A percentile compares a stretch with the other conserved stretches of the same genome.
Evolutionary conservation across 75 land plant genomes (phyloP).

Genomic region (Cryptomeria japonica): DNA sequence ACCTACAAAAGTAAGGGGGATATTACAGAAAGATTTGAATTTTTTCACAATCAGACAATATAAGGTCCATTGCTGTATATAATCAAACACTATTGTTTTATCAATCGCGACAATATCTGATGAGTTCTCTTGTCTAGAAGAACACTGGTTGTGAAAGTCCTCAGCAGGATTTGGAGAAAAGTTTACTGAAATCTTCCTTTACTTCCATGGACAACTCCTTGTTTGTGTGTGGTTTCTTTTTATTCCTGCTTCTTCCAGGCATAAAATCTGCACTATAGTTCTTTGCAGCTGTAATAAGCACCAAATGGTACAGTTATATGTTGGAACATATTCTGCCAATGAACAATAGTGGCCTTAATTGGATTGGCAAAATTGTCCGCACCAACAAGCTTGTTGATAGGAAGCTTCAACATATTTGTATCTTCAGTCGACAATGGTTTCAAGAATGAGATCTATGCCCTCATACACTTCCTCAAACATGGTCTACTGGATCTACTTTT

Average conservation of each 20-base stretch:
- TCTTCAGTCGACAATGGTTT: not conserved
- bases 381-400: not conserved
- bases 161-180: not conserved
- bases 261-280: not conserved
- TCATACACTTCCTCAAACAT: not conserved
- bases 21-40: no score
- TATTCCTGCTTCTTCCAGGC: not conserved
- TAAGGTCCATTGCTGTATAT: not conserved
- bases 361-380: no score
- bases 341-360: not conserved
- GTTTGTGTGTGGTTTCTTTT: not conserved
- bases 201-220: not conserved
- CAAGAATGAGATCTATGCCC: not conserved
- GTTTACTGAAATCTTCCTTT: not conserved
- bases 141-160: not conserved
- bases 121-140: not conserved
- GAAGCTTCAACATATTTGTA: not conserved
- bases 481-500: not conserved
- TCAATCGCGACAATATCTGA: not conserved
- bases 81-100: not conserved
- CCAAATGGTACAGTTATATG: not conserved
- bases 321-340: not conserved
- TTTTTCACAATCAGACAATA: not conserved
- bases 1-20: no score
- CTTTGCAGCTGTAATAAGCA: not conserved